Evolutionary conservation across 306 rosid genomes (phyloP).

Genomic region (apple (Malus domestica)): DNA sequence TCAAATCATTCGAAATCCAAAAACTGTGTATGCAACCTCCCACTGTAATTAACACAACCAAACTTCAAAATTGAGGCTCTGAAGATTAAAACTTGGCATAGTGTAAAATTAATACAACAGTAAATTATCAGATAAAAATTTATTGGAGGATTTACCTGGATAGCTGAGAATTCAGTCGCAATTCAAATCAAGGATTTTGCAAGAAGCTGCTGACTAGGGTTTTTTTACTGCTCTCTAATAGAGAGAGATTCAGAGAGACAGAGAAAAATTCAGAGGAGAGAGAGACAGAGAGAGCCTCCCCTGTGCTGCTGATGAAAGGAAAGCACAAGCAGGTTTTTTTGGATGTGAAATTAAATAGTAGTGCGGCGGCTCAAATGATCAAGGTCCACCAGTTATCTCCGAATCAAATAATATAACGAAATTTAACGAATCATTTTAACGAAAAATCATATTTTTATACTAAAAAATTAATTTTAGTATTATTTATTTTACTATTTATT

Average conservation of each 20-base stretch:
- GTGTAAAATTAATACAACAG: neutral
- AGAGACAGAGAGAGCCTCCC: neutral
- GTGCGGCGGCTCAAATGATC: neutral
- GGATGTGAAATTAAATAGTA: neutral
- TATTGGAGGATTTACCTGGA: neutral
- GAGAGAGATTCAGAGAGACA: neutral
- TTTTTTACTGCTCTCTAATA: neutral
- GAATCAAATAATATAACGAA: too few species aligned
- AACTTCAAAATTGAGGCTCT: neutral
- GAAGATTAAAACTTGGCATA: neutral
- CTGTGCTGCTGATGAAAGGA: neutral
- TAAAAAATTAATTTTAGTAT: too few species aligned
- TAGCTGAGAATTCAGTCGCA: neutral
- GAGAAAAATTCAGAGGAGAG: neutral
- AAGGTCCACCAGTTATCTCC: neutral
- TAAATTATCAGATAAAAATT: neutral
- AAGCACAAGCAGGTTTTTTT: neutral
- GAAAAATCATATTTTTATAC: too few species aligned
- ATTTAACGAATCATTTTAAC: too few species aligned
- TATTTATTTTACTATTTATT: too few species aligned
- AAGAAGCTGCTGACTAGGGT: conserved; percentile 3
- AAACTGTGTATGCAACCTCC: neutral
- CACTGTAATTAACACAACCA: neutral
- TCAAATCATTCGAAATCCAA: neutral
- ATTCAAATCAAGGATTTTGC: neutral